Evolutionary conservation across 805 yeast species (phyloP), one percentile per base, ranked within the genome.

Genomic region (Danielozyma ontarioensis): DNA sequence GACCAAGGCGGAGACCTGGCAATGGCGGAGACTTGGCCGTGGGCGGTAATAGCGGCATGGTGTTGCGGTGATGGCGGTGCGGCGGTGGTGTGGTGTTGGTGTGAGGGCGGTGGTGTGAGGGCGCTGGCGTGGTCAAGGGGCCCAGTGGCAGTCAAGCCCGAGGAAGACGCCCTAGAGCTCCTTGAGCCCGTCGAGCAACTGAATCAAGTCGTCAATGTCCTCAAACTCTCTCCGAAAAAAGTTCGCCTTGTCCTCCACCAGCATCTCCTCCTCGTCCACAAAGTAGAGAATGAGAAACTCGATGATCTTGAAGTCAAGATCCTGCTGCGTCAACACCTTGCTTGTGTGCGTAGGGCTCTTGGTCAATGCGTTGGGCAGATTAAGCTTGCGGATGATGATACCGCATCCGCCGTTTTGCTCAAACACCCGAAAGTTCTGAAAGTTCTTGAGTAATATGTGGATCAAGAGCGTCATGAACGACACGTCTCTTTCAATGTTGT

Each of bases 251-350:
- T 70, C 74, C 31, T 21, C 38, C 39, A 26, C 42, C 17, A 35
- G 36, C 4, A 40, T 36, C 14, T 34, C 43, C n/a, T 71, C 57
- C 51, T 81, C 90, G 10, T 86, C 87, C 6, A 76, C 66, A 35
- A 83, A 55, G 47, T 83, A 82, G 50, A 81, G 79, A 35, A 82
- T 73, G 33, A 83, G 57, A 50, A 82, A 83, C 56, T 83, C 89
- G 31, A 83, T 65, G 10, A 78, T 69, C 44, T 78, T 76, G 41
- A 80, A 72, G 44, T 79, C 78, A 11, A 81, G 70, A 22, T 68
- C 68, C 44, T 78, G 78, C 39, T 59, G 62, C 25, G 41, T 45
- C 15, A 37, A 33, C 8, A 35, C 28, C 17, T 22, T 27, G n/a
- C 11, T 11, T 6, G 25, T n/a, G 14, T 27, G 16, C 18, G 18